A percentile compares a stretch with the other conserved stretches of the same genome.
phyloP scores from a whole-genome alignment of 2,329 filamentous ascomycete species.

The Didymosphaeria variabile region DNA sequence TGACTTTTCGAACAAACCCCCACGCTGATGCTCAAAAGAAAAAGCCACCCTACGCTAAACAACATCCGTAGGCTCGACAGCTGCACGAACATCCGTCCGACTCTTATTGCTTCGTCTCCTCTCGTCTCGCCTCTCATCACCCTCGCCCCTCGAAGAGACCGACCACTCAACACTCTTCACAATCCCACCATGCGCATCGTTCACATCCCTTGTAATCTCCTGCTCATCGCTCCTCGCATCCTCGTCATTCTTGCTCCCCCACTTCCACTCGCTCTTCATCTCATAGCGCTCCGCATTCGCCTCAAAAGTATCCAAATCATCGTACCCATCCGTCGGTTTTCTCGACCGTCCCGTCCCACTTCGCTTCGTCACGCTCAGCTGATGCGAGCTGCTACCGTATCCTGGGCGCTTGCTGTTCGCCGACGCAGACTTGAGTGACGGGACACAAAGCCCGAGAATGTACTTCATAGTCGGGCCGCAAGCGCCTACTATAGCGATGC shows the following conservation, averaged over 20 bases:
- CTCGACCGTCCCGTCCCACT: not conserved
- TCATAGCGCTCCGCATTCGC: constrained; percentile 14
- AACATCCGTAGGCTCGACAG: not conserved
- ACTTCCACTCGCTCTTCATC: constrained; percentile 31
- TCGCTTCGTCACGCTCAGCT: not conserved
- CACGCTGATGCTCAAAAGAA: not conserved
- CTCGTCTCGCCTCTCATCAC: not conserved
- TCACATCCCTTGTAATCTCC: constrained; percentile 15
- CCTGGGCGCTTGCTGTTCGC: constrained; percentile 21
- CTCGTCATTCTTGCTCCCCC: constrained; percentile 18
- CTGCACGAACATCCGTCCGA: not conserved
- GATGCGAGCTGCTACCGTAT: constrained; percentile 19
- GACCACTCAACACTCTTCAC: constrained; percentile 34
- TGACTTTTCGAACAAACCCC: not conserved
- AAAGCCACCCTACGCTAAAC: not conserved
- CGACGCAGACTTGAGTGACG: constrained; percentile 22
- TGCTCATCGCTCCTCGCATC: constrained; percentile 34
- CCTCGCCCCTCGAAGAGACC: not conserved
- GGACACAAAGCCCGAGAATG: constrained; percentile 25
- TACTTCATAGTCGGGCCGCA: constrained; percentile 28
- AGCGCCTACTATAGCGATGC: constrained; percentile 27
- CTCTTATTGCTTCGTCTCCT: not conserved
- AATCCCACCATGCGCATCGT: constrained; percentile 22
- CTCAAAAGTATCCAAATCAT: constrained; percentile 24
- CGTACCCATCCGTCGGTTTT: constrained; percentile 14